Percentiles rank a stretch among this genome's conserved stretches.
Conservation (phyloP, 352 stramenopile species). For the Globisporangium abappressorium region DNA sequence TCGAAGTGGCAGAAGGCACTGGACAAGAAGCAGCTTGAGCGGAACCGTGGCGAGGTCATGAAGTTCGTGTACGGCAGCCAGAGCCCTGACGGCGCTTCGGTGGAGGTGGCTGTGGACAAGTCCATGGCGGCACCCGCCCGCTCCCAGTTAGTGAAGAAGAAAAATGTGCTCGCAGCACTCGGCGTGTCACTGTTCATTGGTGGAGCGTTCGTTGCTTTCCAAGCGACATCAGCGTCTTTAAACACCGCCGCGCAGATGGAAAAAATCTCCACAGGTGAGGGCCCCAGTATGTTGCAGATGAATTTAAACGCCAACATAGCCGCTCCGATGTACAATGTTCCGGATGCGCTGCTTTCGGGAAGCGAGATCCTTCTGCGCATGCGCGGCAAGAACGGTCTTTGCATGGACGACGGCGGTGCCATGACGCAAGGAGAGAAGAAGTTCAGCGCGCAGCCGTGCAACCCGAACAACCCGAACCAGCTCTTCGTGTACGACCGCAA, state of each 20-base stretch:
- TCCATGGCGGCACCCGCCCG: neutral
- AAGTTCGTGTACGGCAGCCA: conserved; percentile 4
- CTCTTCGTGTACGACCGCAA: conserved; percentile 24
- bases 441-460: conserved; percentile 13
- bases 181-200: neutral
- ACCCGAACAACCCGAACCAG: conserved; percentile 11
- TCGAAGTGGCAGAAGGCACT: neutral
- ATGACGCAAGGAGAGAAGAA: neutral
- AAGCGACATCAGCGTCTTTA: neutral
- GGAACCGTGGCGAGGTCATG: neutral
- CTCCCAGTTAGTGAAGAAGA: neutral
- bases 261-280: neutral
- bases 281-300: neutral
- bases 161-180: neutral
- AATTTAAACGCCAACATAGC: neutral
- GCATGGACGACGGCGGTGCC: conserved; percentile 19
- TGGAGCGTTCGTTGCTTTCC: neutral
- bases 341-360: conserved; percentile 4
- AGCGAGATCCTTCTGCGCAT: conserved; percentile 12
- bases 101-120: neutral
- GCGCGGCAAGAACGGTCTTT: conserved; percentile 16
- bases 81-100: neutral
- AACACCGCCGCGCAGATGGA: too few species aligned
- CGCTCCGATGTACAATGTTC: neutral
- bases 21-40: too few species aligned